Base-by-base conservation (phyloP, 2,329 filamentous ascomycete species). In the Fusarium sp. region DNA sequence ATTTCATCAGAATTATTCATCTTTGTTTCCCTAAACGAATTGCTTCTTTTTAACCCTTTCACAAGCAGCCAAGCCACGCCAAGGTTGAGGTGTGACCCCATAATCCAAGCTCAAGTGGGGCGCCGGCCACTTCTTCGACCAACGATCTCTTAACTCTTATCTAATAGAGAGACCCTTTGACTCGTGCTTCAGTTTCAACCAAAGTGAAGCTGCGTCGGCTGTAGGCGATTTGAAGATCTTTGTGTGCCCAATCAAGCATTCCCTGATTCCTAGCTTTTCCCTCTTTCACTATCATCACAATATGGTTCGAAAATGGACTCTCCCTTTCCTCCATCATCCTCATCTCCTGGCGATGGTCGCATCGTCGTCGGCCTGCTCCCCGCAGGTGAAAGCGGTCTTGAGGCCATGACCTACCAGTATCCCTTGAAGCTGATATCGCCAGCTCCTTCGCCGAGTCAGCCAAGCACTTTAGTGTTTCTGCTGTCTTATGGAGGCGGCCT, bases 401-500 rank as follows among this genome's bases (percentile, higher is more conserved):
- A 91, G 64, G 88, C 86, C 31, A 88, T 97, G 70, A 91, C 90
- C 35, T 98, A 97, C 78, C 93, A 97, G 78, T 99, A 98, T 76
- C 96, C 96, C 2, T 86, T 99, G 46, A 99, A 99, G 80, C 87
- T 99, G 59, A 93, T 99, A 66, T 92, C 94, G 0, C 93, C 95
- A 3, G 86, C 90, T 16, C 88, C 91, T 13, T 84, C 90, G 8
- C 84, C 86, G 47, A 83, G 87, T 39, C 86, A 90, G 58, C 85
- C 86, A 68, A 92, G 92, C 58, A 86, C 94, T 11, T 88, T 96
- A 31, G 90, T 97, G 39, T 98, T 97, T 77, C 85, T 98, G 37
- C 86, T 99, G 48, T 97, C 94, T 1, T 99, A 98, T 77, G 96
- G 96, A 49, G 96, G 96, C 42, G 96, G 96, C 3, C 88, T 99